These are phyloP conservation scores for Gliomastix tumulicola DNA, from an alignment of 2,329 filamentous ascomycete genomes.

Conservation along the genomic window DNA sequence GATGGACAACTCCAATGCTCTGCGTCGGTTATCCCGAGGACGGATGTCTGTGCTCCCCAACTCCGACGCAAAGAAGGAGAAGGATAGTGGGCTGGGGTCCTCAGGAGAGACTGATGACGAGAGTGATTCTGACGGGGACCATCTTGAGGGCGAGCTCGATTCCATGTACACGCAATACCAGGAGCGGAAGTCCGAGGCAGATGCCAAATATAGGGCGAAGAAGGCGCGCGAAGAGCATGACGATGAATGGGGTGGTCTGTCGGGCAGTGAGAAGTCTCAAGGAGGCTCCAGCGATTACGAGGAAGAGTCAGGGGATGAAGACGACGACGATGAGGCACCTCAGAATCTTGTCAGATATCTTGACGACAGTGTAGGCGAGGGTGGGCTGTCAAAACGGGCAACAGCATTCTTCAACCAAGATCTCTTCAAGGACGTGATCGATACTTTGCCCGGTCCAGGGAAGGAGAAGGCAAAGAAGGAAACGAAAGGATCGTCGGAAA, in stretches of 20 bases:
- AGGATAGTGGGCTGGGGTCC: conserved; percentile 50
- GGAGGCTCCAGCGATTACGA: conserved; percentile 58
- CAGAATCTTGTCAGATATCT: conserved; percentile 25
- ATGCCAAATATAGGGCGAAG: conserved; percentile 88
- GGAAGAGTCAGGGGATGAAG: conserved; percentile 40
- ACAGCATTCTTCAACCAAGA: conserved; percentile 90
- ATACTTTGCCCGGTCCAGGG: conserved; percentile 12
- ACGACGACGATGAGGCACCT: conserved; percentile 22
- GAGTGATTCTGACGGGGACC: conserved; percentile 73
- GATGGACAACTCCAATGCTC: conserved; percentile 63
- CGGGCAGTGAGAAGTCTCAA: conserved; percentile 46
- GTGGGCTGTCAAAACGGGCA: conserved; percentile 70
- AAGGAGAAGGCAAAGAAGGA: conserved; percentile 7
- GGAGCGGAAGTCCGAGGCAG: conserved; percentile 68
- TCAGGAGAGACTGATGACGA: conserved; percentile 52
- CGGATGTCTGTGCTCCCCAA: conserved; percentile 63
- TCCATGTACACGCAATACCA: conserved; percentile 80
- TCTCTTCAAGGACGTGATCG: conserved; percentile 72
- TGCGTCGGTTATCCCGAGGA: conserved; percentile 56
- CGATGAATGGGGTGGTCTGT: conserved; percentile 88
- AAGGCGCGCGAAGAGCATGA: conserved; percentile 74
- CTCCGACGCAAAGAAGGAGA: conserved; percentile 33
- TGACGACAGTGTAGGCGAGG: conserved; percentile 34
- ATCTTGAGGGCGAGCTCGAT: conserved; percentile 79
- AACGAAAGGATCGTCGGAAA: too few species aligned